Conservation (phyloP, 73 alveolate genomes). For the Paramecium bursaria region DNA sequence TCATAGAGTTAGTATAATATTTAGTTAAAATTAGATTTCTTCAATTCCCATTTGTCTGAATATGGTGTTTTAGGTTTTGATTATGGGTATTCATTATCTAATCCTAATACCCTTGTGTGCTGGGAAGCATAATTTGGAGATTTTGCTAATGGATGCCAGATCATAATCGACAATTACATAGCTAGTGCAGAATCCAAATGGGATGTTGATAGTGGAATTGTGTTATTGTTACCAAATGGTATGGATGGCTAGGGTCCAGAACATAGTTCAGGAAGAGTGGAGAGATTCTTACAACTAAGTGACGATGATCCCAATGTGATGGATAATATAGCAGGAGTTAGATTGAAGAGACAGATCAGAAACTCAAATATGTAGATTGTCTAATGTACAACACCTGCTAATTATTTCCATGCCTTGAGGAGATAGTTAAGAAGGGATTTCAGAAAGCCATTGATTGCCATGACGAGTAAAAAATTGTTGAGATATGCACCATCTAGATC, state of each 20-base stretch:
- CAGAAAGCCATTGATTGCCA: conserved; percentile 90
- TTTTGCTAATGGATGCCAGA: conserved; percentile 96
- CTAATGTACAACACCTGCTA: conserved; percentile 85
- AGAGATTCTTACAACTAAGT: conserved; percentile 79
- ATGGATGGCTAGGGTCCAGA: conserved; percentile 95
- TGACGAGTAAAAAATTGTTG: conserved; percentile 90
- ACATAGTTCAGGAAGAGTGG: conserved; percentile 89
- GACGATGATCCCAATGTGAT: conserved; percentile 71
- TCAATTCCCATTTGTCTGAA: conserved; percentile 81
- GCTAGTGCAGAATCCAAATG: conserved; percentile 92
- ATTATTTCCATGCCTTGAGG: conserved; percentile 88
- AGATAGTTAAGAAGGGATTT: conserved; percentile 88
- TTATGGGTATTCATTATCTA: conserved; percentile 90
- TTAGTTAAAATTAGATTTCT: not conserved
- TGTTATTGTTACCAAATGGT: conserved; percentile 88
- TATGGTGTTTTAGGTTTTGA: conserved; percentile 93
- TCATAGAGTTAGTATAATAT: conserved; percentile 22
- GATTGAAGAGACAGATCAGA: conserved; percentile 63
- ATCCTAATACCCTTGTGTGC: conserved; percentile 82
- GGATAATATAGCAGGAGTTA: conserved; percentile 49
- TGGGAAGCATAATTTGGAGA: conserved; percentile 98
- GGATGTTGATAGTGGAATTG: conserved; percentile 84
- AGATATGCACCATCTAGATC: conserved; percentile 76
- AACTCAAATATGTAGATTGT: conserved; percentile 77
- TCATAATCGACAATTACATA: conserved; percentile 88